Base-by-base conservation (phyloP, 192 early-diverging fungal genomes). In the Tieghemiomyces parasiticus region DNA sequence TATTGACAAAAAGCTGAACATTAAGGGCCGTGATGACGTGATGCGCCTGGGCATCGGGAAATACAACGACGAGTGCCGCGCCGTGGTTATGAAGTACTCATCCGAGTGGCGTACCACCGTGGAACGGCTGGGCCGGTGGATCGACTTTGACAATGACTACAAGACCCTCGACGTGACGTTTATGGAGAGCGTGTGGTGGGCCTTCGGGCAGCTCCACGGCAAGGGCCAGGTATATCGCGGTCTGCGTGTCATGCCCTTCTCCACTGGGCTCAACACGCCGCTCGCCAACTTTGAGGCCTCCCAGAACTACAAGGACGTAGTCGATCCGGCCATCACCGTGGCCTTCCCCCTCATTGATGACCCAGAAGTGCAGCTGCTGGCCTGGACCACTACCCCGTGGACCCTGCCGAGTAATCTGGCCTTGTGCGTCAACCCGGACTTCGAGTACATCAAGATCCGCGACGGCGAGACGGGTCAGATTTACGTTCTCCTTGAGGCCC, bases 181-280 rank as follows among this genome's bases (percentile, higher is more conserved):
- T 68, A 99, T 99, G 95, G 95, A 99, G 72, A 87, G 88, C 30
- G 93, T 92, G 32, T 99, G 95, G 95, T 99, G 95, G 95, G 91
- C 92, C 16, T 97, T 99, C 74, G 91, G 92, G 82, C 84, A 93
- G 72, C 80, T 99, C 34, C 93, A 83, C 60, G 83, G 91, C 32
- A 94, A 95, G 77, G 92, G 78, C 56, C 89, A 92, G 62, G 92
- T 99, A 9, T 99, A 99, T 76, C 89, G 82, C 50, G 93, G 94
- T 52, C 74, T 90, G 65, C 81, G 78, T 58, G 89, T 95, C 59
- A 95, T 99, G 93, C 93, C 95, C 30, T 99, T 85, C 65, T 99
- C 95, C 34, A 95, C 91, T 32, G 93, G 77, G 30, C 87, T 90
- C 67, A 73, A 66, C 61, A 99, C 95, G 32, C 86, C 93, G 16